Conservation (phyloP, 192 early-diverging fungal species). For the Coemansia javaensis region DNA sequence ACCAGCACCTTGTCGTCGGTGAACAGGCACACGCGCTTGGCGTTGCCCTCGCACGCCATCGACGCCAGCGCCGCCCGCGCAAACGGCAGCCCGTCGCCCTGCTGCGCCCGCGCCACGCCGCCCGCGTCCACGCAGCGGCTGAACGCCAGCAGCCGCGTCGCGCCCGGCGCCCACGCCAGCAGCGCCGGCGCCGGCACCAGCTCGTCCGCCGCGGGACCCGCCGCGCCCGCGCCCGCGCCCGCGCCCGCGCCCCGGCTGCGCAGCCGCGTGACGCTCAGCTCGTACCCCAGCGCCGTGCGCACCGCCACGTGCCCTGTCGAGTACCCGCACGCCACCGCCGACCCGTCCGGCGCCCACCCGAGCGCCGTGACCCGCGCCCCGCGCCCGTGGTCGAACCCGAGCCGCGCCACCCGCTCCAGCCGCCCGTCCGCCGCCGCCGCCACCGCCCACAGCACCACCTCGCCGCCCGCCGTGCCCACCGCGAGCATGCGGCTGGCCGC, state of each 20-base stretch:
- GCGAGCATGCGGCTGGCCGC: conserved; percentile 19
- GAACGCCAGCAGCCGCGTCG: conserved; percentile 15
- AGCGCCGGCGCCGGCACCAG: conserved; percentile 1
- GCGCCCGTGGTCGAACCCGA: conserved; percentile 6
- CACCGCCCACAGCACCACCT: conserved; percentile 13
- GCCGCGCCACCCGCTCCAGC: conserved; percentile 3
- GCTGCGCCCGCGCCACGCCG: conserved; percentile 5
- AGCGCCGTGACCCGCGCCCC: conserved; percentile 13
- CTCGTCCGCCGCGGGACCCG: too few relatives aligned
- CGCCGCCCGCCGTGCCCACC: conserved; percentile 21
- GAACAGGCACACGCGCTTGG: conserved; percentile 36
- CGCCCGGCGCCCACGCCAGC: conserved; percentile 17
- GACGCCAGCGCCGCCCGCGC: conserved; percentile 22
- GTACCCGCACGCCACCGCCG: conserved; percentile 32
- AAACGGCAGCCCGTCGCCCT: conserved; percentile 30
- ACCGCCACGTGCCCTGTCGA: conserved; percentile 37
- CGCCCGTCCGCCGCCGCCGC: background rate
- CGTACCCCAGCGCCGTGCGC: conserved; percentile 27
- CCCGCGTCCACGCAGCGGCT: background rate
- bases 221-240: too few relatives aligned
- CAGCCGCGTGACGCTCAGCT: conserved; percentile 30
- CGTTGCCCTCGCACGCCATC: conserved; percentile 24
- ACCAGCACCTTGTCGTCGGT: conserved; percentile 41
- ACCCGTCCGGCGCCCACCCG: conserved; percentile 31
- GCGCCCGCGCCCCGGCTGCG: background rate